Percentiles rank a stretch among this genome's conserved stretches.
Conservation (phyloP, 139 green algal genomes). For the Volvox reticuliferus region DNA sequence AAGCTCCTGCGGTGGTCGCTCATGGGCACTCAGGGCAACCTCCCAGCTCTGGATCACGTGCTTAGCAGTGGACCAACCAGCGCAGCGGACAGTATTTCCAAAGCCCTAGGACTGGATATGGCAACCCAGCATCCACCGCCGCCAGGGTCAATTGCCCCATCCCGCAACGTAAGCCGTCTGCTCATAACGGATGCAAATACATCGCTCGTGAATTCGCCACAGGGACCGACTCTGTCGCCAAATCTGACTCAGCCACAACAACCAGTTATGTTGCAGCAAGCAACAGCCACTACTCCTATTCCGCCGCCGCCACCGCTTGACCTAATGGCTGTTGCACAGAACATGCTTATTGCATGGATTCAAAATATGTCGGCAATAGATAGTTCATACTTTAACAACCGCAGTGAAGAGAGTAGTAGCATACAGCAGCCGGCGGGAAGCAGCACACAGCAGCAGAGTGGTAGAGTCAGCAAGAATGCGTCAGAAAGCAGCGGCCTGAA, state of each 20-base stretch:
- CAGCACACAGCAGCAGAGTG: neutral
- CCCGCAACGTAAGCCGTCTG: too few species aligned
- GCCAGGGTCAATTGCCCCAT: too few species aligned
- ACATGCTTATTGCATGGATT: too few species aligned
- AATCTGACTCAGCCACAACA: too few species aligned
- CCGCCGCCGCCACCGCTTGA: neutral
- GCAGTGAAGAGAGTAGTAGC: neutral
- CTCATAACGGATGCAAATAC: too few species aligned
- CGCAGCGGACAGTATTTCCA: neutral
- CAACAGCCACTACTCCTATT: neutral
- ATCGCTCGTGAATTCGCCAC: neutral
- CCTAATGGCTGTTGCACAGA: neutral
- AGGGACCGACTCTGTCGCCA: neutral
- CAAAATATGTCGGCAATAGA: neutral
- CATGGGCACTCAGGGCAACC: constrained; percentile 19
- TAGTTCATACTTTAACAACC: neutral
- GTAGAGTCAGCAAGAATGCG: neutral
- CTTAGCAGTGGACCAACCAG: neutral
- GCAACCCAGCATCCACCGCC: too few species aligned
- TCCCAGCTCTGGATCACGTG: constrained; percentile 3
- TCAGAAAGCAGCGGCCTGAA: neutral
- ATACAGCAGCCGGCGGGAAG: neutral
- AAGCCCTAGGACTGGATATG: neutral
- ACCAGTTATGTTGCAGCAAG: neutral
- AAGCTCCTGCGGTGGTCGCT: constrained; percentile 28